phyloP scores from a whole-genome alignment of 2,329 filamentous ascomycete species.

The Fusarium sp. region DNA sequence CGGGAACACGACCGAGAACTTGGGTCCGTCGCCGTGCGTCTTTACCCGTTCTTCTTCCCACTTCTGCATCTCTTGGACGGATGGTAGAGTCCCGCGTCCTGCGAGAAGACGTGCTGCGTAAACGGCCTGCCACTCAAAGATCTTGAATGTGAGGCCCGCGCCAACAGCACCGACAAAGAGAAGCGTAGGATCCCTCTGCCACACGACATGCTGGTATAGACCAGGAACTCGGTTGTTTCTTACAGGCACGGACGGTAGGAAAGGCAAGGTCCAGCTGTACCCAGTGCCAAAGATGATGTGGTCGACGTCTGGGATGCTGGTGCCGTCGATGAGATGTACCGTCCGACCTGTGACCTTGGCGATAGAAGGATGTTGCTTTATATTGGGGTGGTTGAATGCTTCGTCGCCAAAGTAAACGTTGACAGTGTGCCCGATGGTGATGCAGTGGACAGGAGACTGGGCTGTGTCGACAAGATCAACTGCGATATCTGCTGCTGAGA shows the following conservation, averaged over 20 bases:
- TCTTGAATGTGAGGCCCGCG: conserved; percentile 70
- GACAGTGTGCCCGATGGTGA: conserved; percentile 58
- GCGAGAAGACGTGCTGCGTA: conserved; percentile 67
- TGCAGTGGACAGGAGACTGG: conserved; percentile 59
- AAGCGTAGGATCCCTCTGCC: conserved; percentile 61
- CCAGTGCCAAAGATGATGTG: conserved; percentile 73
- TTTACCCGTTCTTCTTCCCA: conserved; percentile 68
- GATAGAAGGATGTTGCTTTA: conserved; percentile 58
- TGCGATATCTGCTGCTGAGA: conserved; percentile 70
- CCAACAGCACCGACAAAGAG: conserved; percentile 67
- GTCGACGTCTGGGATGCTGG: conserved; percentile 62
- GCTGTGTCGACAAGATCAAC: conserved; percentile 60
- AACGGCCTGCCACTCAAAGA: conserved; percentile 75
- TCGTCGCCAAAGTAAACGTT: conserved; percentile 66
- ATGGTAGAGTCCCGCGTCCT: conserved; percentile 61
- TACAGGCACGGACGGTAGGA: conserved; percentile 61
- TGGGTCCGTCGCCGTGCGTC: conserved; percentile 63
- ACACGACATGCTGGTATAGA: conserved; percentile 68
- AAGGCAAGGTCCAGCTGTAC: conserved; percentile 71
- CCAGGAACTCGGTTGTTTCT: conserved; percentile 64
- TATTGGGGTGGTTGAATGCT: conserved; percentile 68
- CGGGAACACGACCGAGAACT: conserved; percentile 66
- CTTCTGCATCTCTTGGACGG: conserved; percentile 55
- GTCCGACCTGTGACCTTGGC: conserved; percentile 55
- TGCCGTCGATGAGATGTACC: conserved; percentile 66